These are phyloP conservation scores for Fusarium hostae DNA, from an alignment of 2,329 filamentous ascomycete species.

Conservation along the genomic window DNA sequence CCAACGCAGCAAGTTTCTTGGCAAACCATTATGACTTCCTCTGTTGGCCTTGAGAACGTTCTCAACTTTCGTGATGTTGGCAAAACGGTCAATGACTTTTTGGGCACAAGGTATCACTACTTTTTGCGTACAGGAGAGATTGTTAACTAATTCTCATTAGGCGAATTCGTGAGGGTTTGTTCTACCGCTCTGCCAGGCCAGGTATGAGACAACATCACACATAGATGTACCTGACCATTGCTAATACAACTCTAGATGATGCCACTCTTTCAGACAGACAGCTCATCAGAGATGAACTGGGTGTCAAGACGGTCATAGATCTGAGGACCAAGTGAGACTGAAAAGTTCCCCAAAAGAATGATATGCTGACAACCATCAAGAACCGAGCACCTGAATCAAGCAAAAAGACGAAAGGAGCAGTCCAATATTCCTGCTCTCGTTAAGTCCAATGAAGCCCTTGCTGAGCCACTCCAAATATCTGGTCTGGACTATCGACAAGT, in stretches of 20 bases:
- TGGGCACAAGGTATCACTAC: slow-evolving; percentile 62
- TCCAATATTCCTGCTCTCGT: slow-evolving; percentile 53
- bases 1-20: slow-evolving; percentile 3
- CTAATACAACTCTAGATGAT: slow-evolving; percentile 65
- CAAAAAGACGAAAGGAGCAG: slow-evolving; percentile 67
- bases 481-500: slow-evolving; percentile 73
- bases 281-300: slow-evolving; percentile 67
- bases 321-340: slow-evolving; percentile 74
- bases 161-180: slow-evolving; percentile 67
- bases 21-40: slow-evolving; percentile 29
- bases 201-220: slow-evolving; percentile 49
- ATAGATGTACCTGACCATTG: background rate
- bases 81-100: slow-evolving; percentile 69
- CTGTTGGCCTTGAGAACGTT: slow-evolving; percentile 51
- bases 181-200: slow-evolving; percentile 76
- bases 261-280: slow-evolving; percentile 73
- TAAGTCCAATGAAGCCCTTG: slow-evolving; percentile 59
- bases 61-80: slow-evolving; percentile 84
- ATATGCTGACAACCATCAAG: slow-evolving; percentile 51
- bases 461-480: slow-evolving; percentile 69
- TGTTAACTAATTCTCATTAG: slow-evolving; percentile 43
- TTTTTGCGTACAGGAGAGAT: background rate
- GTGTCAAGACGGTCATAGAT: slow-evolving; percentile 80
- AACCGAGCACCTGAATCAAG: slow-evolving; percentile 78
- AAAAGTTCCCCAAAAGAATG: background rate